phyloP scores from a whole-genome alignment of 176 grass and related monocot genomes.

The Guadua angustifolia region DNA sequence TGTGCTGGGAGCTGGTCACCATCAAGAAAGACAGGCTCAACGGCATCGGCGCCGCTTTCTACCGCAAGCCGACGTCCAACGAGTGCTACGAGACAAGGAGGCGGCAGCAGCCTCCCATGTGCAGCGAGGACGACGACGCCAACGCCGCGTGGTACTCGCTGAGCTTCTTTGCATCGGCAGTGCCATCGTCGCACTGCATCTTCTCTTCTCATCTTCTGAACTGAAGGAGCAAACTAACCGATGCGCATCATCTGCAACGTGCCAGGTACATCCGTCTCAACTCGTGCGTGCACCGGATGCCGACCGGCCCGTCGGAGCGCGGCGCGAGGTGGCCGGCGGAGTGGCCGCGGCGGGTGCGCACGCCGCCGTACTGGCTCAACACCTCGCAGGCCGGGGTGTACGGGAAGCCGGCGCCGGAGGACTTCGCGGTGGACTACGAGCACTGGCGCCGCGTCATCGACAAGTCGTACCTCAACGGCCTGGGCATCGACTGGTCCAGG shows the following conservation, averaged over 20 bases:
- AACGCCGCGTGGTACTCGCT: conserved; percentile 70
- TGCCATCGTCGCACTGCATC: neutral
- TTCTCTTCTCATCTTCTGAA: neutral
- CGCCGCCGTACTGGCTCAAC: conserved; percentile 81
- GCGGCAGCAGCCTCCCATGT: conserved; percentile 81
- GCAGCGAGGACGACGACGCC: conserved; percentile 78
- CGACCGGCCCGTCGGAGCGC: conserved; percentile 49
- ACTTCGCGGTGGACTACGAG: conserved; percentile 69
- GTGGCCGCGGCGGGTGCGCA: conserved; percentile 65
- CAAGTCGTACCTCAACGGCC: conserved; percentile 75
- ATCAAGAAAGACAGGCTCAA: conserved; percentile 88
- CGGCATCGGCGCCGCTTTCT: conserved; percentile 80
- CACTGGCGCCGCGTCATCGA: conserved; percentile 73
- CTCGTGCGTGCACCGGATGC: conserved; percentile 81
- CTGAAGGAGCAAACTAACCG: neutral
- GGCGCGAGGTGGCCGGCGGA: conserved; percentile 65
- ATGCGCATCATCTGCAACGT: neutral
- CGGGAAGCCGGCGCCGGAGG: conserved; percentile 70
- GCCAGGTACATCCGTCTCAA: conserved; percentile 65
- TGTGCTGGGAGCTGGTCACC: conserved; percentile 88
- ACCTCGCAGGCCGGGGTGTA: conserved; percentile 60
- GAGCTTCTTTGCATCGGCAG: neutral
- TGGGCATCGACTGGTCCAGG: conserved; percentile 80
- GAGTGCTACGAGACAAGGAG: conserved; percentile 72
- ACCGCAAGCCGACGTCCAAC: conserved; percentile 77